A percentile compares a stretch with the other conserved stretches of the same genome.
Evolutionary conservation across 805 yeast genomes (phyloP).

Genomic region (Schizosaccharomyces japonicus): DNA sequence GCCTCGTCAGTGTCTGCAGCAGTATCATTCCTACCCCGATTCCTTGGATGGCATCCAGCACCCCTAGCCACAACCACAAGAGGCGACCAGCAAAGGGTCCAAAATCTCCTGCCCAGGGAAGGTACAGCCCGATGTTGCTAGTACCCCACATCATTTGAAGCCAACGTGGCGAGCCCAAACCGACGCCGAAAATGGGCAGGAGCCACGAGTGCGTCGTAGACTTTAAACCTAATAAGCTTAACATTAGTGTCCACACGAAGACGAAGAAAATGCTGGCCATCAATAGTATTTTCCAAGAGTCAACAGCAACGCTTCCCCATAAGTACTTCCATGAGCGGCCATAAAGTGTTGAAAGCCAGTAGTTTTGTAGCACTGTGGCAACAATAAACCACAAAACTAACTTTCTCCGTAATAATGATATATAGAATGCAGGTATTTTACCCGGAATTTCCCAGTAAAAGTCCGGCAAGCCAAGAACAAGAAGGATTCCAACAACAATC

Average conservation of each 20-base stretch:
- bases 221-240: background rate
- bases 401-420: background rate
- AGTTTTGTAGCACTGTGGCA: constrained; percentile 1
- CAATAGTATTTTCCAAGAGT: background rate
- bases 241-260: background rate
- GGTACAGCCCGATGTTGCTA: constrained; percentile 2
- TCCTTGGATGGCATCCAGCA: constrained; percentile 2
- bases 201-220: constrained; percentile 3
- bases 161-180: constrained; percentile 4
- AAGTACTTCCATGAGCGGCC: constrained; percentile 4
- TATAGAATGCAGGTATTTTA: constrained; percentile 3
- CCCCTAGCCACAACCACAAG: constrained; percentile 4
- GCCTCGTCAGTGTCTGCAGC: constrained; percentile 1
- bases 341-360: constrained; percentile 3
- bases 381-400: constrained; percentile 3
- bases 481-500: background rate
- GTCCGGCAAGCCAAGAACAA: constrained; percentile 2
- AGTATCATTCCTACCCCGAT: constrained; percentile 3
- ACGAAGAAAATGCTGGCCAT: background rate
- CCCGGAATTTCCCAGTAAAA: constrained; percentile 4
- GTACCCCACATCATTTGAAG: constrained; percentile 4
- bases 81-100: background rate
- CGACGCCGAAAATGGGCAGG: constrained; percentile 2
- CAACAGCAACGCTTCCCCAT: background rate
- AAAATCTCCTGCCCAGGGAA: constrained; percentile 2